phyloP scores from a whole-genome alignment of 306 rosid species.

The Potentilla sterilis region DNA sequence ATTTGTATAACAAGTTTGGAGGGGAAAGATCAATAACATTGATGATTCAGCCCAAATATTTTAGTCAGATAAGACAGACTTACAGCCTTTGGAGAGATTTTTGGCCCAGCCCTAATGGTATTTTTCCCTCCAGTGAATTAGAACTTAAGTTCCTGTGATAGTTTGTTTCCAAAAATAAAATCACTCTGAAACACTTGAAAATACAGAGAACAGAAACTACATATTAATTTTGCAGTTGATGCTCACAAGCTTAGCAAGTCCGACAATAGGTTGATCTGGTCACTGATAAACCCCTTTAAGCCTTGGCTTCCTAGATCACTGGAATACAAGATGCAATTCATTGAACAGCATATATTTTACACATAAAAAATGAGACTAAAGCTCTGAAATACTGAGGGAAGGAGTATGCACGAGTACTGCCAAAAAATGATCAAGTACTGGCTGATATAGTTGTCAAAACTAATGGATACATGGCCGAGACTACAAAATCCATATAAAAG shows the following conservation, averaged over 20 bases:
- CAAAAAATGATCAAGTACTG: neutral
- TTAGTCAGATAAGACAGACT: conserved; percentile 37
- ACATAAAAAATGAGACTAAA: neutral
- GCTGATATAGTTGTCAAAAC: neutral
- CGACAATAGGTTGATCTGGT: conserved; percentile 72
- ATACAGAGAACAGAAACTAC: neutral
- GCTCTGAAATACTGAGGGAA: neutral
- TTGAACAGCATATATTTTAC: neutral
- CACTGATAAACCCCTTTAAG: conserved; percentile 80
- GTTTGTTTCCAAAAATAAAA: conserved; percentile 2
- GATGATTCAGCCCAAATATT: neutral
- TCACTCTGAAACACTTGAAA: neutral
- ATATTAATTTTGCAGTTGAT: conserved; percentile 36
- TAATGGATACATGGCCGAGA: neutral
- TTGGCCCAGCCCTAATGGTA: conserved; percentile 74
- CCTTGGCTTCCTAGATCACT: conserved; percentile 97
- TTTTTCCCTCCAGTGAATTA: conserved; percentile 60
- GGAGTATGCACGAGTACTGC: neutral
- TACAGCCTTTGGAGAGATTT: conserved; percentile 66
- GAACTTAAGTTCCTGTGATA: conserved; percentile 74
- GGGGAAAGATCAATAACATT: neutral
- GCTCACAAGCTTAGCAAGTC: conserved; percentile 98
- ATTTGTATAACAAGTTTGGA: too few species aligned
- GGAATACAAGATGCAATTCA: conserved; percentile 24
- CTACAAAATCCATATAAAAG: neutral